phyloP scores from a whole-genome alignment of 2,329 filamentous ascomycete species.

The Furcasterigmium furcatum region DNA sequence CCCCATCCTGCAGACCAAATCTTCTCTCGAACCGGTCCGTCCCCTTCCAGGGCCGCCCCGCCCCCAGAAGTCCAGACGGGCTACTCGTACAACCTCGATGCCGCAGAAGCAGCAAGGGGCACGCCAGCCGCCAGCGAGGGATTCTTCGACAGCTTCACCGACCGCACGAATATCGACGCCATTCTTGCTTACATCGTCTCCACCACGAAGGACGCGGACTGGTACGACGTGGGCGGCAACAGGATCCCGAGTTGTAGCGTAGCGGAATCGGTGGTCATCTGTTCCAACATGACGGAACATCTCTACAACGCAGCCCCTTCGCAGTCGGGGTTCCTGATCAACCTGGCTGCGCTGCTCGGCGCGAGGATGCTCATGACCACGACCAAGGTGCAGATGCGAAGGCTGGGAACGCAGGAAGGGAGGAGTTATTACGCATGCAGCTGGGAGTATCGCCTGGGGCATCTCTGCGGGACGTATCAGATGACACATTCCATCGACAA shows the following conservation, averaged over 20 bases:
- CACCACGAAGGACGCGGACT: constrained; percentile 45
- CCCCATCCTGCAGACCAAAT: background rate
- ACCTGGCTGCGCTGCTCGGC: constrained; percentile 54
- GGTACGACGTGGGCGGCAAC: constrained; percentile 46
- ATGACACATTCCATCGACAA: constrained; percentile 47
- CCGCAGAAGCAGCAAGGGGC: background rate
- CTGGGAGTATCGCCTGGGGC: constrained; percentile 55
- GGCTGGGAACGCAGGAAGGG: constrained; percentile 36
- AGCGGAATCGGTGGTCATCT: constrained; percentile 52
- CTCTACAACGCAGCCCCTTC: constrained; percentile 47
- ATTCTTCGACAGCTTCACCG: constrained; percentile 27
- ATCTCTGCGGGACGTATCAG: constrained; percentile 47
- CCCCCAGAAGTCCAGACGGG: too few species aligned
- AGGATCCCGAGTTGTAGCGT: constrained; percentile 38
- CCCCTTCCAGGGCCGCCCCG: too few species aligned
- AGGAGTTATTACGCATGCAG: constrained; percentile 45
- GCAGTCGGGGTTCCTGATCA: constrained; percentile 56
- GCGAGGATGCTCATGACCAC: constrained; percentile 46
- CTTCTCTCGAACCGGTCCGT: too few species aligned
- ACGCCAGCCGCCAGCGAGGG: constrained; percentile 1
- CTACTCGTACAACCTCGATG: background rate
- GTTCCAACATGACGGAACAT: constrained; percentile 48
- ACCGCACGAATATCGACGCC: constrained; percentile 54
- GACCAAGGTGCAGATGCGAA: constrained; percentile 35
- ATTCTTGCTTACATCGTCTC: constrained; percentile 53